A percentile compares a stretch with the other conserved stretches of the same genome.
Evolutionary conservation across 441 rosid genomes (phyloP).

Genomic region (Omphalea diandra): DNA sequence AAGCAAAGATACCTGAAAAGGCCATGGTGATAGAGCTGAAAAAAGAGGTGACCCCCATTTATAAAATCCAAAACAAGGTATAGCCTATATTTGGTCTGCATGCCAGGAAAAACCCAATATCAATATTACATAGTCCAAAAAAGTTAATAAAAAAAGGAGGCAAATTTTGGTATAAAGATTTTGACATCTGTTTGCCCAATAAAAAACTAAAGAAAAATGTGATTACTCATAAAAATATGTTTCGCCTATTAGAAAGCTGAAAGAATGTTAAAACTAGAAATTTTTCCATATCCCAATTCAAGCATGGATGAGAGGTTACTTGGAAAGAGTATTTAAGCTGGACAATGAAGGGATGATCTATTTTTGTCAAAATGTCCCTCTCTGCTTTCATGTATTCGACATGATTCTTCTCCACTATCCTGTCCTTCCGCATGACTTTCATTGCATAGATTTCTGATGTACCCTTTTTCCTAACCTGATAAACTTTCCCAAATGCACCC

Average conservation of each 20-base stretch:
- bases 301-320: slow-evolving; percentile 34
- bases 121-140: background rate
- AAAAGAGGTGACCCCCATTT: slow-evolving; percentile 95
- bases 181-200: background rate
- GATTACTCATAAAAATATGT: background rate
- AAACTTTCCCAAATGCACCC: slow-evolving; percentile 96
- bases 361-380: slow-evolving; percentile 78
- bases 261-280: background rate
- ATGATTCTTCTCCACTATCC: slow-evolving; percentile 87
- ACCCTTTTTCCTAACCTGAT: slow-evolving; percentile 82
- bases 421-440: slow-evolving; percentile 99
- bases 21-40: slow-evolving; percentile 94
- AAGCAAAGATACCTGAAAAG: slow-evolving; percentile 66
- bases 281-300: background rate
- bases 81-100: slow-evolving; percentile 87
- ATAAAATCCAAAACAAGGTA: slow-evolving; percentile 91
- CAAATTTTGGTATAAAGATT: background rate
- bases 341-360: slow-evolving; percentile 91
- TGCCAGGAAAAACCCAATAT: slow-evolving; percentile 5
- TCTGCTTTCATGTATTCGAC: slow-evolving; percentile 95
- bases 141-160: background rate
- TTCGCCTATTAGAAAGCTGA: background rate
- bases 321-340: slow-evolving; percentile 90
- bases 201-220: background rate
- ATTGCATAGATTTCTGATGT: slow-evolving; percentile 85